Percentiles rank a stretch among this genome's conserved stretches.
phyloP scores from a whole-genome alignment of 2,329 filamentous ascomycete genomes.

The Aspergillus intermedius region DNA sequence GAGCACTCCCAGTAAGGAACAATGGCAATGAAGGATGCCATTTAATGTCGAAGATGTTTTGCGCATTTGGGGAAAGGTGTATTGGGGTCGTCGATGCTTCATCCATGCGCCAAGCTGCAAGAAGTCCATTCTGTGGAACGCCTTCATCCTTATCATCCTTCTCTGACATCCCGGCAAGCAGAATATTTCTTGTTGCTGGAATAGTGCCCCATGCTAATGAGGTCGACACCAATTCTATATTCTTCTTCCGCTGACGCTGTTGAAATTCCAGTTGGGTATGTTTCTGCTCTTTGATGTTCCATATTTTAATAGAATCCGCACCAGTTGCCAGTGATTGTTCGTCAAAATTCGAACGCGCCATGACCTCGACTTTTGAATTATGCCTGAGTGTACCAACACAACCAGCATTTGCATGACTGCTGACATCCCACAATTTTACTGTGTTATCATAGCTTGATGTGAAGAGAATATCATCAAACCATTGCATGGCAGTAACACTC shows the following conservation, averaged over 20 bases:
- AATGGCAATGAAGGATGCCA: constrained; percentile 48
- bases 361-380: constrained; percentile 44
- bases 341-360: constrained; percentile 40
- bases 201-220: constrained; percentile 44
- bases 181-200: constrained; percentile 30
- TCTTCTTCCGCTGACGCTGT: constrained; percentile 17
- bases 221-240: constrained; percentile 37
- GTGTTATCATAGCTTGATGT: constrained; percentile 52
- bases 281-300: constrained; percentile 18
- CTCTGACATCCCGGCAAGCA: constrained; percentile 52
- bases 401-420: constrained; percentile 15
- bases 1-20: constrained; percentile 50
- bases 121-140: constrained; percentile 42
- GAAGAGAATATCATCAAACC: constrained; percentile 44
- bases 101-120: constrained; percentile 49
- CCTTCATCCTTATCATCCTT: constrained; percentile 32
- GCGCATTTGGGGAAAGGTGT: constrained; percentile 41
- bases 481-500: constrained; percentile 51
- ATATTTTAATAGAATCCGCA: constrained; percentile 30
- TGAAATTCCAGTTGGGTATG: constrained; percentile 24
- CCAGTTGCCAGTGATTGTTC: constrained; percentile 45
- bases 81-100: constrained; percentile 31
- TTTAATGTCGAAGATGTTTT: constrained; percentile 53
- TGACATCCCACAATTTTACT: constrained; percentile 51
- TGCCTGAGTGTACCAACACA: constrained; percentile 39